Evolutionary conservation across 768 basidiomycete species (phyloP).

Genomic region (Macrolepiota albuminosa): DNA sequence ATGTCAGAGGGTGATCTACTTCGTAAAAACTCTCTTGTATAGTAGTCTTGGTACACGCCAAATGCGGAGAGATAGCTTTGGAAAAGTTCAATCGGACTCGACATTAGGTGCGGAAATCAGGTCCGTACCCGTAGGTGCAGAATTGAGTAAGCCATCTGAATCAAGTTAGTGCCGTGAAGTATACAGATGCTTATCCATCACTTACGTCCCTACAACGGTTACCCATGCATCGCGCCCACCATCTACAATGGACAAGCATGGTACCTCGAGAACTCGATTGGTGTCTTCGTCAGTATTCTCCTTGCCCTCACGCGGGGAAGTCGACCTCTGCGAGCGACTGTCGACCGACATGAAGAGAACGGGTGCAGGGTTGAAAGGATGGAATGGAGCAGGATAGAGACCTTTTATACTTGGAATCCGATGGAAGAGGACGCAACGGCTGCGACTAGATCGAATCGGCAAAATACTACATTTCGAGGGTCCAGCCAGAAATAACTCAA

Average conservation of each 20-base stretch:
- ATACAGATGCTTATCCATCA: slow-evolving; percentile 1
- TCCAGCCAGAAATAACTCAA: slow-evolving; percentile 1
- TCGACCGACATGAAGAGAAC: slow-evolving; percentile 6
- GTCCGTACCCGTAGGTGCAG: slow-evolving; percentile 38
- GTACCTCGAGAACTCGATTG: not conserved
- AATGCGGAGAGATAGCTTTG: slow-evolving; percentile 40
- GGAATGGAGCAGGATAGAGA: not conserved
- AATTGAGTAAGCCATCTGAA: slow-evolving; percentile 39
- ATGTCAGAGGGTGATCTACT: slow-evolving; percentile 40
- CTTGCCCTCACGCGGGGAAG: not conserved
- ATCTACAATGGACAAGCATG: slow-evolving; percentile 19
- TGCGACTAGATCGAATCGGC: slow-evolving; percentile 3
- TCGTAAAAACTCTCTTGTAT: slow-evolving; percentile 34
- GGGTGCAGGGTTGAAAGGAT: not conserved
- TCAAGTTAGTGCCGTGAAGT: not conserved
- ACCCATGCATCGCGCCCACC: slow-evolving; percentile 38
- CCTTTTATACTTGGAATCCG: slow-evolving; percentile 5
- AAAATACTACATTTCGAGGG: not conserved
- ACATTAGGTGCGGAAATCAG: not conserved
- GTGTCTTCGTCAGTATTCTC: not conserved
- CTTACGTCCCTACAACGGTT: slow-evolving; percentile 41
- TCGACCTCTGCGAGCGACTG: slow-evolving; percentile 3
- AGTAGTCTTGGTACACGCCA: slow-evolving; percentile 46
- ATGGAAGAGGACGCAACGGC: slow-evolving; percentile 4
- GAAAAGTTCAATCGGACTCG: slow-evolving; percentile 18